Percentiles rank a stretch among this genome's conserved stretches.
phyloP scores from a whole-genome alignment of 2,329 filamentous ascomycete genomes.

The Didymella pinodella region DNA sequence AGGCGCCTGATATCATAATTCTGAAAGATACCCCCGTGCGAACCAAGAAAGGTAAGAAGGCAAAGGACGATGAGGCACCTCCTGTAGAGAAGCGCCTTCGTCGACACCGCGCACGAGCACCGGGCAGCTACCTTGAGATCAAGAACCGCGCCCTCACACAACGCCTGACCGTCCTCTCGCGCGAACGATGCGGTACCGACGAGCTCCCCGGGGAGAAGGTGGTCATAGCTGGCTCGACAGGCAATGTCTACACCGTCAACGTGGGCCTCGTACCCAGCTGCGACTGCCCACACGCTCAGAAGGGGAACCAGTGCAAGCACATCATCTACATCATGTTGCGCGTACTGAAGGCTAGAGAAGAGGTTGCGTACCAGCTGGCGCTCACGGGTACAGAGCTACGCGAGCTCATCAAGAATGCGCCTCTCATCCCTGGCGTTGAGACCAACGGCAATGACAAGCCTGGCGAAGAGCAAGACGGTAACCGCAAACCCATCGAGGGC shows the following conservation, averaged over 20 bases:
- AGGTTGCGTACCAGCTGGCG: conserved; percentile 67
- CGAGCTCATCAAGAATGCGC: conserved; percentile 63
- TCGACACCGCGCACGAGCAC: conserved; percentile 50
- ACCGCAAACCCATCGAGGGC: conserved; percentile 66
- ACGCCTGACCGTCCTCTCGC: conserved; percentile 65
- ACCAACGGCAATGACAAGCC: conserved; percentile 43
- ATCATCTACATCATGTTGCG: conserved; percentile 67
- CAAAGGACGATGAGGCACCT: conserved; percentile 28
- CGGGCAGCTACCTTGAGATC: conserved; percentile 57
- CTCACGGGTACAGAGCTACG: conserved; percentile 66
- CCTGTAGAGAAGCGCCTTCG: conserved; percentile 44
- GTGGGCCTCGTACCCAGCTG: conserved; percentile 63
- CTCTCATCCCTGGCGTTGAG: conserved; percentile 56
- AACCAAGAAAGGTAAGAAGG: conserved; percentile 26
- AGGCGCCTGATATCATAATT: conserved; percentile 8
- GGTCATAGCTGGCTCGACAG: conserved; percentile 66
- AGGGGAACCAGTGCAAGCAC: conserved; percentile 71
- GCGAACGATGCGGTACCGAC: conserved; percentile 55
- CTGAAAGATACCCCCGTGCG: conserved; percentile 25
- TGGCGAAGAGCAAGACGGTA: conserved; percentile 52
- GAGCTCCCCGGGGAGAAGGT: conserved; percentile 61
- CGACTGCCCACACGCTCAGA: conserved; percentile 62
- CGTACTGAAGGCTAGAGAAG: conserved; percentile 63
- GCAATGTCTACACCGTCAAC: conserved; percentile 67
- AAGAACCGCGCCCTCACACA: conserved; percentile 60